Evolutionary conservation across 331 rosid genomes (phyloP).

Genomic region (Pyracantha coccinea): DNA sequence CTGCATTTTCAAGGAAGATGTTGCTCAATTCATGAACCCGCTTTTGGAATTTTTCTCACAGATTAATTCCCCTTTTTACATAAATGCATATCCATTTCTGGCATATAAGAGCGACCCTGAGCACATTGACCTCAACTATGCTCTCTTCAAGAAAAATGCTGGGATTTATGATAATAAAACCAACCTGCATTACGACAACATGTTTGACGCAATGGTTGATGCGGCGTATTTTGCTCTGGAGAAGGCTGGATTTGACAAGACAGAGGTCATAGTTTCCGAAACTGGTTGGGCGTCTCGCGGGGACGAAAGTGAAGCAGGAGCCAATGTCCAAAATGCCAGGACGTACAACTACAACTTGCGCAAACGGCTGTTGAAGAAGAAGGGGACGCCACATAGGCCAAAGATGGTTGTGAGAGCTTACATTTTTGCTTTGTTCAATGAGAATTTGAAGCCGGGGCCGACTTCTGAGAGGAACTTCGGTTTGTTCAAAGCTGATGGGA

Average conservation of each 20-base stretch:
- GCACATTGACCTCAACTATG: conserved; percentile 73
- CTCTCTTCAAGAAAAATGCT: conserved; percentile 49
- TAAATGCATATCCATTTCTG: conserved; percentile 91
- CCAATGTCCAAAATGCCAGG: conserved; percentile 42
- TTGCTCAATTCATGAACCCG: conserved; percentile 57
- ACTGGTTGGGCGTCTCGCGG: conserved; percentile 96
- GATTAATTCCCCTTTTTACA: conserved; percentile 69
- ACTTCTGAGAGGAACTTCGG: conserved; percentile 87
- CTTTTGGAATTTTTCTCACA: conserved; percentile 68
- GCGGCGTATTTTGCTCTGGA: conserved; percentile 82
- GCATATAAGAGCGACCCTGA: conserved; percentile 80
- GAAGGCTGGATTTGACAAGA: conserved; percentile 58
- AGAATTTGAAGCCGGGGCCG: conserved; percentile 76
- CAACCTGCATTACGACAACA: conserved; percentile 68
- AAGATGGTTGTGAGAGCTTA: conserved; percentile 57
- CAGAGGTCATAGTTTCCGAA: conserved; percentile 73
- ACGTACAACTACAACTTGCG: conserved; percentile 57
- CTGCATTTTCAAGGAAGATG: conserved; percentile 63
- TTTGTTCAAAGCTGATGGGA: conserved; percentile 80
- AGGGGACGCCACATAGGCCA: conserved; percentile 85
- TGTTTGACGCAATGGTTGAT: conserved; percentile 79
- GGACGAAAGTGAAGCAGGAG: conserved; percentile 66
- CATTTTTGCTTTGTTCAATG: conserved; percentile 74
- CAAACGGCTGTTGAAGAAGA: conserved; percentile 53
- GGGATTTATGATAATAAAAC: conserved; percentile 73